Conservation (phyloP, 257 asterid genomes). For the Solanum piurae region DNA sequence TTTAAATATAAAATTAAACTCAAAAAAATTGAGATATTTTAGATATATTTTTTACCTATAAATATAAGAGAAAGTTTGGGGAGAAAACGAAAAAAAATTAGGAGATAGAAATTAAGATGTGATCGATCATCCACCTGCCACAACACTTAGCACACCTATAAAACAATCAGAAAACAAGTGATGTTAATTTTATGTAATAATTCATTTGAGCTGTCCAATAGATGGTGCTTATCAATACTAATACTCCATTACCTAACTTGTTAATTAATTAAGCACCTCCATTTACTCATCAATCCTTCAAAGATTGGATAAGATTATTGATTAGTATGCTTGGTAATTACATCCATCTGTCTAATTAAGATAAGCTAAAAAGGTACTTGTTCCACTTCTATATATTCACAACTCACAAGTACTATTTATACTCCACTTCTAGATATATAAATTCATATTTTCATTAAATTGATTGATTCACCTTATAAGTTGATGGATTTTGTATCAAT, state of each 20-base stretch:
- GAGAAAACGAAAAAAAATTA: neutral
- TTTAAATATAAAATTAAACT: neutral
- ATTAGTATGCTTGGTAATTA: neutral
- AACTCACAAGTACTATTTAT: neutral
- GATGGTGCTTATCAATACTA: neutral
- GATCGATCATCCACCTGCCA: neutral
- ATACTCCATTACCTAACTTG: neutral
- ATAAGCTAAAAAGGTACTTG: neutral
- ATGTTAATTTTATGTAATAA: neutral
- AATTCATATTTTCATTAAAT: neutral
- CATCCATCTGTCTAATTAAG: neutral
- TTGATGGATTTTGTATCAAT: neutral
- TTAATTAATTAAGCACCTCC: neutral
- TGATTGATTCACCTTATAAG: neutral
- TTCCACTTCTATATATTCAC: neutral
- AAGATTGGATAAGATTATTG: neutral
- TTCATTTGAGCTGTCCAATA: neutral
- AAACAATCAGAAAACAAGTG: neutral
- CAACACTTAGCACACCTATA: neutral
- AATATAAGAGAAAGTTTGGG: neutral
- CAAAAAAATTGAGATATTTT: neutral
- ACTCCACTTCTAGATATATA: neutral
- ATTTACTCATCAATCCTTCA: neutral
- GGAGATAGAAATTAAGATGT: neutral
- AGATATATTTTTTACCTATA: neutral